Evolutionary conservation across 2,329 filamentous ascomycete species (phyloP).

Genomic region (Beauveria pseudobassiana): DNA sequence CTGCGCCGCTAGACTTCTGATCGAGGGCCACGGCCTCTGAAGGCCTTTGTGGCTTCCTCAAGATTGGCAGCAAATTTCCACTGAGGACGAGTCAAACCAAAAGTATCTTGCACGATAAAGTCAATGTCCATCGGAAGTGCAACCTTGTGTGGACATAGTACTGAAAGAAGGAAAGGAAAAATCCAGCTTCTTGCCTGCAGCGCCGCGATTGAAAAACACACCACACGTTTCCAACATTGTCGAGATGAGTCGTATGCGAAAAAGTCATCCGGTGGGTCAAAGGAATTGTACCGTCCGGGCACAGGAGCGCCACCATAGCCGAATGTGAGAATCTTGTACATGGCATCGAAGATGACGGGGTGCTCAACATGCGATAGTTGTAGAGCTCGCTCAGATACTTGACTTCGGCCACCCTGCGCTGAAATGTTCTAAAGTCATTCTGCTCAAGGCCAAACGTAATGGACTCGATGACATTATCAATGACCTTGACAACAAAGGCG

Average conservation of each 20-base stretch:
- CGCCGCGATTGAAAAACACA: slow-evolving; percentile 89
- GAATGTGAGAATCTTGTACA: slow-evolving; percentile 92
- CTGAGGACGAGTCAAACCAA: slow-evolving; percentile 74
- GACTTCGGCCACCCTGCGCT: slow-evolving; percentile 87
- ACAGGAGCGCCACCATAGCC: slow-evolving; percentile 82
- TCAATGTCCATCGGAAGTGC: slow-evolving; percentile 93
- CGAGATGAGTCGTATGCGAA: slow-evolving; percentile 89
- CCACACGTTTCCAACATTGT: slow-evolving; percentile 92
- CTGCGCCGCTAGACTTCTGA: slow-evolving; percentile 69
- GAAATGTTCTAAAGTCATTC: slow-evolving; percentile 97
- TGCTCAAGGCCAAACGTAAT: slow-evolving; percentile 83
- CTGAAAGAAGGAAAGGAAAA: slow-evolving; percentile 97
- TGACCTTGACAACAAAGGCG: slow-evolving; percentile 80
- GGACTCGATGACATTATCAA: slow-evolving; percentile 85
- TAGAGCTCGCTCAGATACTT: slow-evolving; percentile 96
- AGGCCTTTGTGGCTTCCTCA: slow-evolving; percentile 75
- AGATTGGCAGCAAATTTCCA: slow-evolving; percentile 81
- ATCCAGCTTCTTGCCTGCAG: slow-evolving; percentile 92
- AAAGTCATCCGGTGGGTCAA: slow-evolving; percentile 89
- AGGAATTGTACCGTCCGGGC: slow-evolving; percentile 65
- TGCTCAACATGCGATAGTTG: slow-evolving; percentile 95
- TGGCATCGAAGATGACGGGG: slow-evolving; percentile 85
- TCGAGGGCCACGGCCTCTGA: slow-evolving; percentile 84
- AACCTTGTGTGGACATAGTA: slow-evolving; percentile 89
- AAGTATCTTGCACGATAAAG: slow-evolving; percentile 91